Percentiles rank a stretch among this genome's conserved stretches.
These are phyloP conservation scores for Cutaneotrichosporon dermatis DNA, from an alignment of 1,284 basidiomycete species.

Conservation along the genomic window DNA sequence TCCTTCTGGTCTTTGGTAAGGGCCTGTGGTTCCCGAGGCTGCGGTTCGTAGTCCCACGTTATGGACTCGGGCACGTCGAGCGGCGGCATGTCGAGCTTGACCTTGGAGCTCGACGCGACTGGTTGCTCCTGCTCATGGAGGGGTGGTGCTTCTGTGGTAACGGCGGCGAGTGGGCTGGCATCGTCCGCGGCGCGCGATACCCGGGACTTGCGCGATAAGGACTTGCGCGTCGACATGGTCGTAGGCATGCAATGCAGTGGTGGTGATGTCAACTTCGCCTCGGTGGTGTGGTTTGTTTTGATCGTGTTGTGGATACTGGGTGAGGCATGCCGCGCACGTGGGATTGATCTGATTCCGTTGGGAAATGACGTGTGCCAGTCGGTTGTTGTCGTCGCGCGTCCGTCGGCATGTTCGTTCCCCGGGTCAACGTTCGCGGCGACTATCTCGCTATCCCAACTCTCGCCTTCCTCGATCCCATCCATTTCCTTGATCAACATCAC, in stretches of 20 bases:
- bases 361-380: slow-evolving; percentile 10
- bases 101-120: slow-evolving; percentile 25
- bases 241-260: not conserved
- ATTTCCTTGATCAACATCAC: not conserved
- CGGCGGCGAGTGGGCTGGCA: not conserved
- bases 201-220: slow-evolving; percentile 6
- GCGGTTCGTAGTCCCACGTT: slow-evolving; percentile 32
- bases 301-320: not conserved
- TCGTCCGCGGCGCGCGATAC: not conserved
- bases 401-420: too few relatives aligned
- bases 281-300: slow-evolving; percentile 10
- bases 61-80: slow-evolving; percentile 29
- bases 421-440: not conserved
- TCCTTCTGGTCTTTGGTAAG: slow-evolving; percentile 32
- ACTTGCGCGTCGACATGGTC: slow-evolving; percentile 22
- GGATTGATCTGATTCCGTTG: too few relatives aligned
- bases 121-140: not conserved
- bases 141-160: too few relatives aligned
- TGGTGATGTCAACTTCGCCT: not conserved
- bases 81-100: slow-evolving; percentile 29
- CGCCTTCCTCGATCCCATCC: not conserved
- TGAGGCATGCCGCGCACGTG: too few relatives aligned
- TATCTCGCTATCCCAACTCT: too few relatives aligned
- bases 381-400: not conserved
- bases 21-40: slow-evolving; percentile 1